These are phyloP conservation scores for Gracilaria domingensis DNA, from an alignment of 23 red algal species.

Conservation along the genomic window DNA sequence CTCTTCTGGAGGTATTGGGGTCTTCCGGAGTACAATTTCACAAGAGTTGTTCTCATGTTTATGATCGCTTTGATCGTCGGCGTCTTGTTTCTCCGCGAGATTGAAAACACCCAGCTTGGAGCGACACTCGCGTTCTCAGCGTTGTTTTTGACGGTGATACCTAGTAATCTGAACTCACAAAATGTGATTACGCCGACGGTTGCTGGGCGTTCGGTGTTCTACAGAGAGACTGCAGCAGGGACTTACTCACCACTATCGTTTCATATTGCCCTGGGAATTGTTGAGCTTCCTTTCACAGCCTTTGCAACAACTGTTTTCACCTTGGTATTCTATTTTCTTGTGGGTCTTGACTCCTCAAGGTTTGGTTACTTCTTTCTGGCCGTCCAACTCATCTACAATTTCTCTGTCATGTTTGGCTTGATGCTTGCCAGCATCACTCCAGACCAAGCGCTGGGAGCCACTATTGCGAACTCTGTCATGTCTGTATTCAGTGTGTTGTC, in stretches of 20 bases:
- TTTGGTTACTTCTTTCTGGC: constrained; percentile 88
- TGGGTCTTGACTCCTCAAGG: constrained; percentile 62
- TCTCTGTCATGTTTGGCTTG: constrained; percentile 79
- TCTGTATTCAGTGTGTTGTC: constrained; percentile 76
- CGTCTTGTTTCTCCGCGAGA: constrained; percentile 78
- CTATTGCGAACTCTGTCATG: constrained; percentile 71
- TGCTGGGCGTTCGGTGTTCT: constrained; percentile 83
- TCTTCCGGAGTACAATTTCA: constrained; percentile 88
- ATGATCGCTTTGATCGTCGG: constrained; percentile 69
- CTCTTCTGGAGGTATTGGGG: constrained; percentile 87
- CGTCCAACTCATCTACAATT: constrained; percentile 67
- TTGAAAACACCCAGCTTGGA: constrained; percentile 70
- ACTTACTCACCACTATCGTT: constrained; percentile 74
- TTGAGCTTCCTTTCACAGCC: constrained; percentile 83
- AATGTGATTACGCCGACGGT: constrained; percentile 82
- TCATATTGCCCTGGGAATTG: constrained; percentile 77
- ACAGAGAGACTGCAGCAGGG: constrained; percentile 90
- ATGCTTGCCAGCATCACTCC: constrained; percentile 77
- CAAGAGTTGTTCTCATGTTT: constrained; percentile 69
- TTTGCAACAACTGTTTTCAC: constrained; percentile 71
- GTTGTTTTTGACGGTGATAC: constrained; percentile 83
- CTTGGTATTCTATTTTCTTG: constrained; percentile 81
- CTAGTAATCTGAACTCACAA: constrained; percentile 64
- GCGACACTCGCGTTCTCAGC: constrained; percentile 64
- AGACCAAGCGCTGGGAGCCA: constrained; percentile 54